Evolutionary conservation across 176 grass and related monocot genomes (phyloP).

Genomic region (Ensete glaucum): DNA sequence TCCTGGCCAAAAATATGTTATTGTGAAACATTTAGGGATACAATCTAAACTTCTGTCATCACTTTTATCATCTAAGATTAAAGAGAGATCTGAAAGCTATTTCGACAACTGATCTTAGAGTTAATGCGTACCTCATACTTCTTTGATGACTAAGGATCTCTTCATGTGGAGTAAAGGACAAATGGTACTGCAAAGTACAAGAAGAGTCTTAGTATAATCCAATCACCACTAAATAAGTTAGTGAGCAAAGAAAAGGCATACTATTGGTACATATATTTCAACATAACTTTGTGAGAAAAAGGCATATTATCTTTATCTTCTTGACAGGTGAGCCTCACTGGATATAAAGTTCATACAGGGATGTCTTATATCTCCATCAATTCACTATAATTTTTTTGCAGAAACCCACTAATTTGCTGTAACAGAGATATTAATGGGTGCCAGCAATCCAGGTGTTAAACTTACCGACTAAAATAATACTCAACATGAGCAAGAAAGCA

Average conservation of each 20-base stretch:
- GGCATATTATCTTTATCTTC: no score
- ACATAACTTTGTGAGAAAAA: no score
- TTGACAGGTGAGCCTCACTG: not conserved
- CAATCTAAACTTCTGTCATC: no score
- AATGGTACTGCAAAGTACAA: constrained; percentile 6
- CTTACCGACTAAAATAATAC: constrained; percentile 18
- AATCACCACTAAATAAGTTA: no score
- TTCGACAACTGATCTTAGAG: not conserved
- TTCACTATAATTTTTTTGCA: not conserved
- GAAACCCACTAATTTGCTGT: not conserved
- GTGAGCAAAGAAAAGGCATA: no score
- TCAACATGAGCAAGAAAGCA: constrained; percentile 11
- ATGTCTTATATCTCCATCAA: not conserved
- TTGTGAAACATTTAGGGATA: no score
- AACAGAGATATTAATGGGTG: not conserved
- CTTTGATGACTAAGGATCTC: not conserved
- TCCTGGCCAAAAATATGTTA: no score
- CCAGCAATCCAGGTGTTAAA: not conserved
- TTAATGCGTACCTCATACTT: not conserved
- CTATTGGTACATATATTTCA: no score
- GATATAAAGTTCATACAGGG: no score
- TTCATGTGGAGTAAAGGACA: not conserved
- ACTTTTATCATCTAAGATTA: no score
- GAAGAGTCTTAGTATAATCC: not conserved
- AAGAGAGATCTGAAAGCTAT: no score